A percentile compares a stretch with the other conserved stretches of the same genome.
These are phyloP conservation scores for Hevea brasiliensis DNA, from an alignment of 345 rosid genomes.

Conservation along the genomic window DNA sequence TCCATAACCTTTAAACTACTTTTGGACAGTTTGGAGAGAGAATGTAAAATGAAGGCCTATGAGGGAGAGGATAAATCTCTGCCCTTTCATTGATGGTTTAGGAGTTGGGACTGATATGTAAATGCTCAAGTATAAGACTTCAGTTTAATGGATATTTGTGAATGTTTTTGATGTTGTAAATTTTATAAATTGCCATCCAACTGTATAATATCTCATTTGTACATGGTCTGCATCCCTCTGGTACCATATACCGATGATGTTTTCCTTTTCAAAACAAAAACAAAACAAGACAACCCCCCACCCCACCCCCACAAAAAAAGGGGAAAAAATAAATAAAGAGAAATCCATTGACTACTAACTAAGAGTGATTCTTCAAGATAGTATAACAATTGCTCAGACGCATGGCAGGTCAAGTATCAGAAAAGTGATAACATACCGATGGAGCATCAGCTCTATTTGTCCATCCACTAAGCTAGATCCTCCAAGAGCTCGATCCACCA, in stretches of 20 bases:
- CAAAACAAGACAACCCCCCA: not conserved
- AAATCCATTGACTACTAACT: not conserved
- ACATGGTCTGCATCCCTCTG: not conserved
- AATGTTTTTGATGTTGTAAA: not conserved
- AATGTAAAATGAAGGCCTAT: not conserved
- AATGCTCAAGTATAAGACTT: not conserved
- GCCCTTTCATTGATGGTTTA: not conserved
- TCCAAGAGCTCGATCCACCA: slow-evolving; percentile 89
- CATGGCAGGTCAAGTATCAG: slow-evolving; percentile 7
- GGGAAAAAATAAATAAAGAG: no score
- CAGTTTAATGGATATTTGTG: not conserved
- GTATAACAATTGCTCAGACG: not conserved
- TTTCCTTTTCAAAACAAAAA: not conserved
- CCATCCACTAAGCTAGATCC: slow-evolving; percentile 92
- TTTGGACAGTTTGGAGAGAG: not conserved
- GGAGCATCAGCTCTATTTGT: slow-evolving; percentile 94
- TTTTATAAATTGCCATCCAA: not conserved
- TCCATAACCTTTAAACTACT: not conserved
- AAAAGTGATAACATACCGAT: slow-evolving; percentile 49
- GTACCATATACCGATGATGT: not conserved
- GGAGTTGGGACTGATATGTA: no score
- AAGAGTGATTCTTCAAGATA: not conserved
- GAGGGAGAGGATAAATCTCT: not conserved
- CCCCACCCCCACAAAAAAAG: no score
- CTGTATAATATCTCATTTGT: no score